Evolutionary conservation across 2,329 filamentous ascomycete genomes (phyloP).

Genomic region (Arthrobotrys musiformis): DNA sequence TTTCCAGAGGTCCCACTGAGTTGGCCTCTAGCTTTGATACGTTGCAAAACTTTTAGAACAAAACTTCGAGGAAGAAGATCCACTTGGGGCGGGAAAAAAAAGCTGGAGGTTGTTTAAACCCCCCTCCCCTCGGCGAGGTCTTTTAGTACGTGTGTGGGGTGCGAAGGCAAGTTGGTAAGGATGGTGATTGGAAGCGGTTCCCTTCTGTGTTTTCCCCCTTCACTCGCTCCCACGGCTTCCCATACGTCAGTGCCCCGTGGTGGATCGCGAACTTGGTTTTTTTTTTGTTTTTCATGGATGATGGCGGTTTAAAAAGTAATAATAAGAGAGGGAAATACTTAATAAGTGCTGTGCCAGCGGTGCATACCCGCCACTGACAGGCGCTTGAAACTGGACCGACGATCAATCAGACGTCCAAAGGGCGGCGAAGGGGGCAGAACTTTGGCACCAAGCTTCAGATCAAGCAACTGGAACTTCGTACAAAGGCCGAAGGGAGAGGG

Average conservation of each 20-base stretch:
- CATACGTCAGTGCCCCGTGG: constrained; percentile 40
- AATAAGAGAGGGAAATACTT: not conserved
- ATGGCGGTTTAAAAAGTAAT: not conserved
- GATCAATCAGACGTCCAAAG: constrained; percentile 1
- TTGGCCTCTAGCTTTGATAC: constrained; percentile 15
- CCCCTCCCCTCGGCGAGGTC: constrained; percentile 39
- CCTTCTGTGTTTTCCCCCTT: not conserved
- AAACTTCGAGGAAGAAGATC: constrained; percentile 3
- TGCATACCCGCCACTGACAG: not conserved
- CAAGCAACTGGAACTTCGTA: no score
- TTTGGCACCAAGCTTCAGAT: not conserved
- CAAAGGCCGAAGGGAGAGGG: not conserved
- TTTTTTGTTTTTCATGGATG: constrained; percentile 12
- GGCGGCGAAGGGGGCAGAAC: not conserved
- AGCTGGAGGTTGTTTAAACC: not conserved
- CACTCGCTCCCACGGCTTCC: not conserved
- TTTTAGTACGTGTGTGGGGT: constrained; percentile 33
- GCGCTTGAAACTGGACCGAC: not conserved
- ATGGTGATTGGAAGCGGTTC: constrained; percentile 28
- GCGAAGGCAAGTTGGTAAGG: constrained; percentile 22
- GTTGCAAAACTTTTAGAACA: constrained; percentile 1
- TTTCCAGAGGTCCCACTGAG: constrained; percentile 7
- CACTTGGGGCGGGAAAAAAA: constrained; percentile 28
- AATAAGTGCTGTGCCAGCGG: constrained; percentile 2
- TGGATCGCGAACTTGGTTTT: not conserved